Percentiles rank a stretch among this genome's conserved stretches.
These are phyloP conservation scores for Pyrenula aspistea DNA, from an alignment of 495 filamentous ascomycete species.

Conservation along the genomic window DNA sequence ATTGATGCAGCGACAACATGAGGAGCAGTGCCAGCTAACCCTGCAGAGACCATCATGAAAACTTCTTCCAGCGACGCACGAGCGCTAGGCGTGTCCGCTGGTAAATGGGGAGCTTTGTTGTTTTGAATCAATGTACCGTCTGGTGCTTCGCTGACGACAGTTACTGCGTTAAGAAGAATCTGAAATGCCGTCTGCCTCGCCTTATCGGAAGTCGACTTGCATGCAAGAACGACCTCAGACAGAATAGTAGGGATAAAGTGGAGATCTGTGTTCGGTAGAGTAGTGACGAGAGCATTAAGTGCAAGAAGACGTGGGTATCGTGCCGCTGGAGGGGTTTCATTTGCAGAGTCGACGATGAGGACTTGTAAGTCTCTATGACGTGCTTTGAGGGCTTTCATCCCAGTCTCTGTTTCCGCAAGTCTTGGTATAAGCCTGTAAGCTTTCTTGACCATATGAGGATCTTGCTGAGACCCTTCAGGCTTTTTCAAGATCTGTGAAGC, in stretches of 20 bases:
- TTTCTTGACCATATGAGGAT: slow-evolving; percentile 97
- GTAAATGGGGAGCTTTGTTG: slow-evolving; percentile 75
- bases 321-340: slow-evolving; percentile 74
- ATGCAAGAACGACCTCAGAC: slow-evolving; percentile 84
- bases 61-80: slow-evolving; percentile 81
- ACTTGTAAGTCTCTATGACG: slow-evolving; percentile 65
- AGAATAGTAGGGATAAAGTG: slow-evolving; percentile 89
- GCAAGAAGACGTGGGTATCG: slow-evolving; percentile 75
- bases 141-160: slow-evolving; percentile 33
- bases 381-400: slow-evolving; percentile 55
- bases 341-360: slow-evolving; percentile 61
- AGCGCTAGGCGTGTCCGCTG: slow-evolving; percentile 61
- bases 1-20: slow-evolving; percentile 95
- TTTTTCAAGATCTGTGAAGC: slow-evolving; percentile 68
- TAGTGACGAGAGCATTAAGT: slow-evolving; percentile 63
- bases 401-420: slow-evolving; percentile 65
- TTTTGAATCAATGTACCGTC: slow-evolving; percentile 68
- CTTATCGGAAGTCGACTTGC: slow-evolving; percentile 95
- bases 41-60: slow-evolving; percentile 95
- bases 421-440: slow-evolving; percentile 94
- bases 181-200: slow-evolving; percentile 82
- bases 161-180: slow-evolving; percentile 73
- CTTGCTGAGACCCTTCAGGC: slow-evolving; percentile 33
- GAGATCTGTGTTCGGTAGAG: slow-evolving; percentile 60
- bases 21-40: slow-evolving; percentile 77